Evolutionary conservation across 2,329 filamentous ascomycete species (phyloP).

Genomic region (Chrysosporium keratinophilum): DNA sequence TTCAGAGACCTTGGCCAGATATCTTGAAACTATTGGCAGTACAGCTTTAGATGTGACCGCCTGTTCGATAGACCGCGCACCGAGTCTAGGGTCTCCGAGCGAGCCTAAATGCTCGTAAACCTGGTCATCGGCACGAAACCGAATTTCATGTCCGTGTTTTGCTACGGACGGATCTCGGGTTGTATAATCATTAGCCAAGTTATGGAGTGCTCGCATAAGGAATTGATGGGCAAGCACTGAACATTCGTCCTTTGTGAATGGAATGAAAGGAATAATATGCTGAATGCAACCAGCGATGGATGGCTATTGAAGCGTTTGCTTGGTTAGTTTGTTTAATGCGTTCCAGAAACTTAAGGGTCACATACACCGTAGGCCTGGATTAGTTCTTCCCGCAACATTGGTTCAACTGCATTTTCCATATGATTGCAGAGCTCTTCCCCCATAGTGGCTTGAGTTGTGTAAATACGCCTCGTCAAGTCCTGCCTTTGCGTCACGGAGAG

Average conservation of each 20-base stretch:
- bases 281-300: constrained; percentile 37
- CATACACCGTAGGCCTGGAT: constrained; percentile 8
- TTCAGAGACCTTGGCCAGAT: not conserved
- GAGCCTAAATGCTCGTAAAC: not conserved
- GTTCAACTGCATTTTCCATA: not conserved
- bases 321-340: not conserved
- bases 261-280: constrained; percentile 36
- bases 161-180: not conserved
- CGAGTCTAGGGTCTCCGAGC: not conserved
- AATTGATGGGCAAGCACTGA: constrained; percentile 37
- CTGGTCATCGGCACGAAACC: not conserved
- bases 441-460: not conserved
- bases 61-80: constrained; percentile 13
- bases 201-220: constrained; percentile 25
- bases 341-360: not conserved
- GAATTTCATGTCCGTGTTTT: not conserved
- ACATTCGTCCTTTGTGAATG: constrained; percentile 33
- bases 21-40: constrained; percentile 10
- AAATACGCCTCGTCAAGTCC: constrained; percentile 13
- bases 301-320: constrained; percentile 19
- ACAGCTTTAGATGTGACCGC: constrained; percentile 9
- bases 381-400: constrained; percentile 10
- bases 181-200: not conserved
- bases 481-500: constrained; percentile 30
- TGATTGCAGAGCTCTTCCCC: not conserved